These are phyloP conservation scores for Arthromyces matolae DNA, from an alignment of 768 basidiomycete species.

Conservation along the genomic window DNA sequence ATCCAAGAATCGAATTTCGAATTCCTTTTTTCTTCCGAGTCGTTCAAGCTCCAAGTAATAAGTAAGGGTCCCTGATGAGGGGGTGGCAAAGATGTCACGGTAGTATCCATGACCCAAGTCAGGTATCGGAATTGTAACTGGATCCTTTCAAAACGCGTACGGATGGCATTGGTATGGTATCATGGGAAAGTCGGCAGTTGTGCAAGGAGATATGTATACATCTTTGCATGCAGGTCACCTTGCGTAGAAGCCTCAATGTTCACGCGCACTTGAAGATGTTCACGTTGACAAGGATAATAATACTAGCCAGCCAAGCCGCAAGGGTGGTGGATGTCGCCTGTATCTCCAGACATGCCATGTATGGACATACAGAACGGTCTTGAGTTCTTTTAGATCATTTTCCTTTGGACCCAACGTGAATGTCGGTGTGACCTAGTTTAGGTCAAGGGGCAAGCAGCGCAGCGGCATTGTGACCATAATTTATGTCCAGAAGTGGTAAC, in stretches of 20 bases:
- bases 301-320: neutral
- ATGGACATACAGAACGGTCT: neutral
- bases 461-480: neutral
- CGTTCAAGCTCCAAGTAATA: no score
- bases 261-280: neutral
- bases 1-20: no score
- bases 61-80: conserved; percentile 10
- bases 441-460: no score
- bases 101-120: neutral
- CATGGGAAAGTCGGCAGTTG: neutral
- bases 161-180: neutral
- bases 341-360: neutral
- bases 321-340: neutral
- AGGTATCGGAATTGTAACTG: neutral
- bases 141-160: no score
- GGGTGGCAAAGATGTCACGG: neutral
- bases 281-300: neutral
- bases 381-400: neutral
- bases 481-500: neutral
- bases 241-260: neutral
- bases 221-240: neutral
- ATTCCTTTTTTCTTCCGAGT: no score
- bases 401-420: neutral
- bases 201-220: no score
- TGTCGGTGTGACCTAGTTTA: neutral